Evolutionary conservation across 2,329 filamentous ascomycete species (phyloP), one percentile per base, ranked within the genome.

Genomic region (Penicillium sp.): DNA sequence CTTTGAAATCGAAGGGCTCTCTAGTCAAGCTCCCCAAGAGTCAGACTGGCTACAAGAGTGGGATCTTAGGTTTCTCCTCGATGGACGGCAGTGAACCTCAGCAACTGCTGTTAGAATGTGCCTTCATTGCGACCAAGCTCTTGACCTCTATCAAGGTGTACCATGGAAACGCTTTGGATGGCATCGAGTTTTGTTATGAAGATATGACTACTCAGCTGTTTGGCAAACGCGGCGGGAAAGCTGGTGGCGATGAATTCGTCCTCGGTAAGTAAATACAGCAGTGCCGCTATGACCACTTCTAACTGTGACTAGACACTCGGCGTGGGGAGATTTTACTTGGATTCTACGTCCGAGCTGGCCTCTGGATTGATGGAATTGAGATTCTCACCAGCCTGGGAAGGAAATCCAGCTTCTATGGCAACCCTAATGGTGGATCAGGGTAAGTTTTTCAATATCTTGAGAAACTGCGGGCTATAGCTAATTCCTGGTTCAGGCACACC

Each of bases 111-210:
- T 87, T 96, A 60, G 84, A 88, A 43, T 90, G 87, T 68, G 84
- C 87, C 14, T 76, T 84, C 47, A 82, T 84, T 39, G 84, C 87
- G 60, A 89, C 86, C 31, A 89, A 92, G 61, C 82, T 96, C 29
- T 79, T 98, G 60, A 88, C 86, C 1, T 85, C 85, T 5, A 83
- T 97, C 55, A 84, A 86, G 58, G 81, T 96, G 14, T 96, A 92
- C 69, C 88, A 91, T 66, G 91, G 90, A 2, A 79, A 81, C 57
- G 88, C 88, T 4, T 71, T 98, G 13, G 89, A 96, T 71, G 95
- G 95, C 0, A 75, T 99, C 21, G 93, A 98, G 72, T 98, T 99
- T 74, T 82, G 90, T 57, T 98, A 96, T 70, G 93, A 98, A 68
- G 92, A 98, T 72, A 83, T 85, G 16, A 89, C 90, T 1, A 89